Base-by-base conservation (phyloP, 306 rosid genomes). In the Lathyrus aphaca region DNA sequence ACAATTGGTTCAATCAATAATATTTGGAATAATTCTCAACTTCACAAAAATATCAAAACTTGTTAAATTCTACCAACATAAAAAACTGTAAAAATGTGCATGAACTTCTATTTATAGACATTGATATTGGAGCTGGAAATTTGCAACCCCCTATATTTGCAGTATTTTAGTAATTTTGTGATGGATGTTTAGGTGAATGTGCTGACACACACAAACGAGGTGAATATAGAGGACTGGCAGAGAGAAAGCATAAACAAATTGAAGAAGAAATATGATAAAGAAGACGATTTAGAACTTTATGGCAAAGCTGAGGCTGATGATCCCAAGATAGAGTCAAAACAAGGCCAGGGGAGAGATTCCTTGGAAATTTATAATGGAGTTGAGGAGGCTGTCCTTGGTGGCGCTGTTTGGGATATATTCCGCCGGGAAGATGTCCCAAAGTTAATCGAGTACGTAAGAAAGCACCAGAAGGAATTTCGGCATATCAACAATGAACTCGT, bases 371-470 rank as follows among this genome's bases (percentile, higher is more conserved):
- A 59, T 40, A 81, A 59, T 43, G 70, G 46, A 15, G 55, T 73
- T 48, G 71, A 79, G 39, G 73, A 79, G 39, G 59, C 29, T 68
- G 75, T 42, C 66, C 69, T 57, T 30, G 84, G 91, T 44, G 89
- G 88, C 29, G 92, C 96, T 75, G 87, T 89, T 75, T 84, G 96
- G 92, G 96, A 89, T 66, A 89, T 84, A 68, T 89, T 89, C 66
- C 89, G 96, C 10, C 72, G 85, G 69, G 82, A 88, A 81, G 95
- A 88, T 44, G 89, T 82, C 42, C 88, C 95, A 11, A 88, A 86
- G 79, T 62, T 86, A 76, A 76, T 65, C 45, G 75, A 80, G 66
- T 86, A 82, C 80, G 50, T 86, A 69, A 77, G 83, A 40, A 84
- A 84, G 68, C 95, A 88, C 78, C 59, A 78, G 72, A 81, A 74